Percentiles rank a stretch among this genome's conserved stretches.
These are phyloP conservation scores for Lenwebbia sp. DNA, from an alignment of 345 rosid genomes.

Conservation along the genomic window DNA sequence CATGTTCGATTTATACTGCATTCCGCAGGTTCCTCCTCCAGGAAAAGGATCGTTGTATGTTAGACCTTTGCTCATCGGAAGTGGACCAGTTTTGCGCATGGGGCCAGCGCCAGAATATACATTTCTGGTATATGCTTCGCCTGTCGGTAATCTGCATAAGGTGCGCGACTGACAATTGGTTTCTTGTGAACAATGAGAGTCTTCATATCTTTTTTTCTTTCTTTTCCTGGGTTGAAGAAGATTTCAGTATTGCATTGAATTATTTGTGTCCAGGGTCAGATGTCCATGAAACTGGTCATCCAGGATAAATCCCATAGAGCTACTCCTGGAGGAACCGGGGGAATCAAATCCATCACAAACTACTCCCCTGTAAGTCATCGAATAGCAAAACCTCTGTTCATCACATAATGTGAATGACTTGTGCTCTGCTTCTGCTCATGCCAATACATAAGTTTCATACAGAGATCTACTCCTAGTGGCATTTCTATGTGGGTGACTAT, in stretches of 20 bases:
- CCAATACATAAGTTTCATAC: neutral
- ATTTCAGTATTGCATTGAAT: neutral
- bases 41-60: slow-evolving; percentile 20
- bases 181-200: neutral
- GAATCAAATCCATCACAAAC: slow-evolving; percentile 19
- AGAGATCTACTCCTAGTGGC: neutral
- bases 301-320: slow-evolving; percentile 14
- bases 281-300: slow-evolving; percentile 3
- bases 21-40: slow-evolving; percentile 20
- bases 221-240: neutral
- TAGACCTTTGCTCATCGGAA: slow-evolving; percentile 22
- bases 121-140: slow-evolving; percentile 10
- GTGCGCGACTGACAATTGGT: neutral
- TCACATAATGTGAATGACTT: neutral
- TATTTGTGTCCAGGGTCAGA: neutral
- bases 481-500: neutral
- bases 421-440: neutral
- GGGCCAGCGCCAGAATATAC: slow-evolving; percentile 9
- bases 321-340: slow-evolving; percentile 19
- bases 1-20: neutral
- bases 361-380: slow-evolving; percentile 9
- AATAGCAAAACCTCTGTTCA: neutral
- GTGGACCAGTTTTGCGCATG: slow-evolving; percentile 6
- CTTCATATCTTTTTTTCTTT: neutral
- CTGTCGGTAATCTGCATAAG: slow-evolving; percentile 22